phyloP scores from a whole-genome alignment of 495 filamentous ascomycete genomes.

The Aspergillus bridgeri region DNA sequence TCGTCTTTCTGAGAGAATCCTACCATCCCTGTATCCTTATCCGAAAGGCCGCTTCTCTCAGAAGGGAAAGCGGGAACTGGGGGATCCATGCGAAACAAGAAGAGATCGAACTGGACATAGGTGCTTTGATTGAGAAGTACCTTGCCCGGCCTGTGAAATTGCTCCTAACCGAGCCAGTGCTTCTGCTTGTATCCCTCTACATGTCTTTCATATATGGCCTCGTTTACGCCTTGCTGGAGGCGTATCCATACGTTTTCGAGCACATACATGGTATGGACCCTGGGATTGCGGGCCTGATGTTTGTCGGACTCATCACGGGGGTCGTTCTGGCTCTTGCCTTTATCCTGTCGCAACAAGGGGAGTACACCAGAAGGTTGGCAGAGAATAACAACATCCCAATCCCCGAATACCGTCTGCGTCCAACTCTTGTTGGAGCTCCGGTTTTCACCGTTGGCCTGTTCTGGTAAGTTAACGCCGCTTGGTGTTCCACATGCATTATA shows the following conservation, averaged over 20 bases:
- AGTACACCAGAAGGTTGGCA: constrained; percentile 27
- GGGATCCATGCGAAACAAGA: constrained; percentile 48
- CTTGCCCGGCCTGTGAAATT: constrained; percentile 41
- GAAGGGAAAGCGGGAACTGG: constrained; percentile 42
- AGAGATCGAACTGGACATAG: constrained; percentile 38
- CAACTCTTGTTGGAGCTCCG: constrained; percentile 48
- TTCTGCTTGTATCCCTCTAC: constrained; percentile 44
- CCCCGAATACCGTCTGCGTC: constrained; percentile 39
- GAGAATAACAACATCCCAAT: constrained; percentile 31
- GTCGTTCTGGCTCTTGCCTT: constrained; percentile 32
- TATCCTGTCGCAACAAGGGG: constrained; percentile 27
- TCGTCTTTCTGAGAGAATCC: constrained; percentile 34
- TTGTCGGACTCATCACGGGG: constrained; percentile 37
- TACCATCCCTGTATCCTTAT: constrained; percentile 40
- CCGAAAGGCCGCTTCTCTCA: constrained; percentile 35
- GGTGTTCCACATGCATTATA: not conserved
- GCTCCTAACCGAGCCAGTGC: constrained; percentile 44
- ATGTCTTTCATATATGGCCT: constrained; percentile 47
- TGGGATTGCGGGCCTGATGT: constrained; percentile 35
- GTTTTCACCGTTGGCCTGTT: constrained; percentile 54
- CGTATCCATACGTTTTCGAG: constrained; percentile 43
- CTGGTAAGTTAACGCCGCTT: no score
- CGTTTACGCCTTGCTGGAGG: constrained; percentile 41
- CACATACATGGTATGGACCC: constrained; percentile 32
- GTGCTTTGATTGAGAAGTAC: constrained; percentile 37